A percentile compares a stretch with the other conserved stretches of the same genome.
Conservation (phyloP, 2,329 filamentous ascomycete genomes). For the Stagonosporopsis chrysanthemi region DNA sequence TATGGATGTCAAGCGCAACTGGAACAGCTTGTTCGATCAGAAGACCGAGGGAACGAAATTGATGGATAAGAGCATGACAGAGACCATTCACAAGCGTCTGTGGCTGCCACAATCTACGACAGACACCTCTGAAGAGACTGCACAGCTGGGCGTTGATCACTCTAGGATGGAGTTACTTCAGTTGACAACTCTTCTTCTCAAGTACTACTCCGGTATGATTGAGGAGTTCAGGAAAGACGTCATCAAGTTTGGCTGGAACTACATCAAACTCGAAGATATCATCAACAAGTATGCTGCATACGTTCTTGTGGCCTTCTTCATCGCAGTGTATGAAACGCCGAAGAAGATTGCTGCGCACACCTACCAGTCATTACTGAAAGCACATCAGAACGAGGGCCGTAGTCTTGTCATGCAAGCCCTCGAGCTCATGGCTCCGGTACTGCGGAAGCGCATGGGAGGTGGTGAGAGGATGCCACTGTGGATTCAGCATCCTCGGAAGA, state of each 20-base stretch:
- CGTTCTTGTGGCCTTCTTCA: conserved; percentile 96
- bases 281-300: conserved; percentile 99
- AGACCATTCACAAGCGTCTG: conserved; percentile 88
- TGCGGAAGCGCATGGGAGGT: conserved; percentile 81
- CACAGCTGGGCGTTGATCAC: conserved; percentile 88
- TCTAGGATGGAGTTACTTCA: conserved; percentile 96
- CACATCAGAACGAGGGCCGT: conserved; percentile 93
- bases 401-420: conserved; percentile 92
- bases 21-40: conserved; percentile 62
- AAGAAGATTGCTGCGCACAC: conserved; percentile 96
- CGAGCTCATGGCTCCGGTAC: conserved; percentile 91
- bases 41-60: conserved; percentile 70
- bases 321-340: conserved; percentile 94
- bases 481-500: conserved; percentile 88
- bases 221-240: conserved; percentile 96
- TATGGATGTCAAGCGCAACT: conserved; percentile 91
- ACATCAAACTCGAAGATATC: conserved; percentile 92
- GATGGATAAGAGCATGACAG: conserved; percentile 86
- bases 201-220: conserved; percentile 87
- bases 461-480: conserved; percentile 81
- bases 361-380: conserved; percentile 87
- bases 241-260: conserved; percentile 99
- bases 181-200: conserved; percentile 91
- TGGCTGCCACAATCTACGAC: conserved; percentile 86
- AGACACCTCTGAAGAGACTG: conserved; percentile 82